Base-by-base conservation (phyloP, 768 basidiomycete genomes). In the Albatrellus ellisii region DNA sequence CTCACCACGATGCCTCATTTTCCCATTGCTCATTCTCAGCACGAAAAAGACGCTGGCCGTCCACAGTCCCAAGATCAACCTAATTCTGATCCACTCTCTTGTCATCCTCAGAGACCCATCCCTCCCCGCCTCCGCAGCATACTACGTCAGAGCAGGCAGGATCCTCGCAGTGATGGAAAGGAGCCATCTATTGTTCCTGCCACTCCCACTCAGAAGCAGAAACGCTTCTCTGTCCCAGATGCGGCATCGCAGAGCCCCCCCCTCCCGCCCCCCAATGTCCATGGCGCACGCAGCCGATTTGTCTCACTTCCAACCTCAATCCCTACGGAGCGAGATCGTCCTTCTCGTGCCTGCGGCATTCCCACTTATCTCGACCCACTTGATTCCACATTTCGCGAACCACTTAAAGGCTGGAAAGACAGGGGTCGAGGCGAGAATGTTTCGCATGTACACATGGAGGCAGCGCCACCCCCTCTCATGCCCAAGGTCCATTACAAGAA, bases 401-500 rank as follows among this genome's bases (percentile, higher is more conserved):
- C 28, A 29, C 28, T 9, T n/a, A 9, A n/a, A 9, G n/a, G 28
- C n/a, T n/a, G 28, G 9, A n/a, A 9, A 29, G n/a, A n/a, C 9
- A 29, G 28, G 28, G 28, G 28, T 9, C 9, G n/a, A n/a, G 28
- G n/a, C 28, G 9, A 29, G 28, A 29, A 9, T n/a, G 28, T 9
- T 29, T 29, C 28, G 28, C 28, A 9, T 29, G 28, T 29, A 9
- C 9, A n/a, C 28, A 9, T n/a, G n/a, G 28, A 9, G 28, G n/a
- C 9, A n/a, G n/a, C 28, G 28, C 9, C n/a, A 9, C 38, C 20
- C 15, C 29, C 40, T 17, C 47, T 37, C 0, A 39, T 36, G 4
- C 49, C 49, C 5, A 50, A 50, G 29, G 50, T 48, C 37, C 22
- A 39, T 15, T 47, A 45, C 7, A 37, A 39, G 43, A n/a, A 25